phyloP scores from a whole-genome alignment of 108 stramenopile species.

The Skeletonema potamos region DNA sequence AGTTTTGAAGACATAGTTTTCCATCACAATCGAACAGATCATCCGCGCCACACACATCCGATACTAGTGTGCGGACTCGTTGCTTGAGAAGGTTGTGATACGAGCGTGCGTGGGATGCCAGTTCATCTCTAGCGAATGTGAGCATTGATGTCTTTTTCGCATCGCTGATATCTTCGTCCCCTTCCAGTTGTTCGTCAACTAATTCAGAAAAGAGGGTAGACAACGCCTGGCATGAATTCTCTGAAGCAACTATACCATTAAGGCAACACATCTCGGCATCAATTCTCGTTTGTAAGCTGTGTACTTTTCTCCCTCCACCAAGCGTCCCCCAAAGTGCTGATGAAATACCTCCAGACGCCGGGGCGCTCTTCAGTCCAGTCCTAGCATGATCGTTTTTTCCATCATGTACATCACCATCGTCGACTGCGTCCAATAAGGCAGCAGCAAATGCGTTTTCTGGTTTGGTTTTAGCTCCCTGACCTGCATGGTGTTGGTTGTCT shows the following conservation, averaged over 20 bases:
- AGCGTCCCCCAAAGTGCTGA: conserved; percentile 39
- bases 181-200: conserved; percentile 34
- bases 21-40: conserved; percentile 47
- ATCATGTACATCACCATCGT: conserved; percentile 54
- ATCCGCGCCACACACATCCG: conserved; percentile 64
- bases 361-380: conserved; percentile 34
- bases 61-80: conserved; percentile 43
- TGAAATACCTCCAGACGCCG: conserved; percentile 58
- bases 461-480: conserved; percentile 13
- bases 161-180: conserved; percentile 14
- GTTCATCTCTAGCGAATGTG: conserved; percentile 74
- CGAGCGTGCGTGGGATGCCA: conserved; percentile 55
- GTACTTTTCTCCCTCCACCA: conserved; percentile 21
- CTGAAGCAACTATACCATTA: conserved; percentile 77
- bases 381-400: neutral
- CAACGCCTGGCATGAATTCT: conserved; percentile 58
- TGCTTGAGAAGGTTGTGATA: conserved; percentile 53
- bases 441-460: conserved; percentile 61
- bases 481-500: neutral
- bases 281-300: conserved; percentile 52
- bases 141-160: conserved; percentile 56
- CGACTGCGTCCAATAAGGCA: conserved; percentile 75
- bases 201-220: conserved; percentile 62
- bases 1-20: conserved; percentile 50
- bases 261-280: conserved; percentile 68